These are phyloP conservation scores for Pestalotiopsis sp. DNA, from an alignment of 2,329 filamentous ascomycete species.

Conservation along the genomic window DNA sequence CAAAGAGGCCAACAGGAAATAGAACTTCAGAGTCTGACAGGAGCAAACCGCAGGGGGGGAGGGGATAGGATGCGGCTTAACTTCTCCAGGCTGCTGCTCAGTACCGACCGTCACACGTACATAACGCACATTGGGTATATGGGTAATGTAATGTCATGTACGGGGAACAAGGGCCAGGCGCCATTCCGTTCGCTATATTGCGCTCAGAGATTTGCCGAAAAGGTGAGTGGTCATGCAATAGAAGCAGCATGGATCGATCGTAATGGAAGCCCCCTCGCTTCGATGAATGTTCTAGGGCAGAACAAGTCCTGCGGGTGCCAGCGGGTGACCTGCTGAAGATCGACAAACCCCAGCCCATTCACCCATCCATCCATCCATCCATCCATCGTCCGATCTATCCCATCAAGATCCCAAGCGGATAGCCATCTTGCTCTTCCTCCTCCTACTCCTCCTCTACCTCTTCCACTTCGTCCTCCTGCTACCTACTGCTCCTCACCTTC, in stretches of 20 bases:
- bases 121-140: background rate
- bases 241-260: background rate
- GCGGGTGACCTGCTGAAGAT: conserved; percentile 2
- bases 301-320: background rate
- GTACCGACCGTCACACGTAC: background rate
- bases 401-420: background rate
- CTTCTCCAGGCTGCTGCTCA: background rate
- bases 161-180: background rate
- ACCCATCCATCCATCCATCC: background rate
- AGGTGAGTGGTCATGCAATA: background rate
- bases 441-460: too few relatives aligned
- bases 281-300: background rate
- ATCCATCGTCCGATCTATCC: background rate
- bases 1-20: background rate
- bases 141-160: background rate
- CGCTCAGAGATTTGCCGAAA: background rate
- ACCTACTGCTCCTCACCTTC: too few relatives aligned
- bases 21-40: background rate
- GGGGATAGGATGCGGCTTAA: background rate
- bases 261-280: background rate
- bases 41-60: background rate
- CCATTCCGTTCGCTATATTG: background rate
- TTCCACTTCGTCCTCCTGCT: too few relatives aligned
- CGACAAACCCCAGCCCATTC: background rate
- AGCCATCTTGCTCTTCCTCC: too few relatives aligned